These are phyloP conservation scores for Coccomyxa sp. DNA, from an alignment of 139 green algal genomes.

Conservation along the genomic window DNA sequence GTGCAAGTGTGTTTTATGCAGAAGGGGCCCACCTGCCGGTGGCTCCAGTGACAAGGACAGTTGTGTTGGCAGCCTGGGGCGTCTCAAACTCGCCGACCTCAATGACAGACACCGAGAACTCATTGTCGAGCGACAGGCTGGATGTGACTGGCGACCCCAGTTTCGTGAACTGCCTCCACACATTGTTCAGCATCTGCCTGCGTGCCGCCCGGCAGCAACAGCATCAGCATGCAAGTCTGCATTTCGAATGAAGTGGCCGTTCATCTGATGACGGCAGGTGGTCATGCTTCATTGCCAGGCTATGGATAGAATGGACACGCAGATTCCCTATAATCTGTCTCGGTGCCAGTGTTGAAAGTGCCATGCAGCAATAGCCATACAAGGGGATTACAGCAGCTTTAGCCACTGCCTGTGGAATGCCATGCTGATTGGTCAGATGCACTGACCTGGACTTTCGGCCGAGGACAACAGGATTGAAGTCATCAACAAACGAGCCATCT, in stretches of 20 bases:
- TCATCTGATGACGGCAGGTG: no score
- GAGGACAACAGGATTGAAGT: constrained; percentile 73
- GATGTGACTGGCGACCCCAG: constrained; percentile 34
- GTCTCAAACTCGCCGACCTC: constrained; percentile 54
- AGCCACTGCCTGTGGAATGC: neutral
- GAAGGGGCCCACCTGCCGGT: constrained; percentile 52
- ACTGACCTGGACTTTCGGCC: constrained; percentile 58
- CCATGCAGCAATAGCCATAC: no score
- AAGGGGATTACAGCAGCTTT: neutral
- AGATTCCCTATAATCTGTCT: no score
- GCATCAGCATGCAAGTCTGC: no score
- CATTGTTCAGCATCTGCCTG: constrained; percentile 69
- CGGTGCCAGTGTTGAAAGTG: no score
- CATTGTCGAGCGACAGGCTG: neutral
- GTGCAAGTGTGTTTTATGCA: no score
- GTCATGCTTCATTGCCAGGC: no score
- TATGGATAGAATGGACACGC: no score
- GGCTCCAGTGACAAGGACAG: constrained; percentile 90
- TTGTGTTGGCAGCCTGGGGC: constrained; percentile 73
- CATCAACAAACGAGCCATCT: constrained; percentile 22
- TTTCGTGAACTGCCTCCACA: constrained; percentile 68
- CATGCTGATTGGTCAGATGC: neutral
- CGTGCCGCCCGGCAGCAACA: no score
- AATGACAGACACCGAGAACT: neutral
- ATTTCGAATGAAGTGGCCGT: no score